phyloP scores from a whole-genome alignment of 495 filamentous ascomycete species.

The Cercophora scortea region DNA sequence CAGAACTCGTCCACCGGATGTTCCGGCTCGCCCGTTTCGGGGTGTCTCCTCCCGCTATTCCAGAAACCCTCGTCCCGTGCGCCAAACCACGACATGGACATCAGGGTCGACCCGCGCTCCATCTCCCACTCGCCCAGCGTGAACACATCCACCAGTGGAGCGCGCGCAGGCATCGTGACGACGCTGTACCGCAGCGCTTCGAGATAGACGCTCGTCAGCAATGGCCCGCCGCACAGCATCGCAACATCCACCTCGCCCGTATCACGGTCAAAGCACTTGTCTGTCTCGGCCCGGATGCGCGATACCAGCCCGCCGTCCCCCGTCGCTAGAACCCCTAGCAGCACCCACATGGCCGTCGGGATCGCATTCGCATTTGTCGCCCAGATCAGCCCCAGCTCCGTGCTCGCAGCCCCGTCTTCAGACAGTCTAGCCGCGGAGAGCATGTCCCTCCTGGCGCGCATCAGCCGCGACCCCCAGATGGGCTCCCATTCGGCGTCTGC shows the following conservation, averaged over 20 bases:
- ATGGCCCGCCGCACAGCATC: constrained; percentile 10
- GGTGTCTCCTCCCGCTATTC: constrained; percentile 15
- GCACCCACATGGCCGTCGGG: constrained; percentile 13
- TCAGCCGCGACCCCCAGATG: constrained; percentile 13
- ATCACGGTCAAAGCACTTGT: neutral
- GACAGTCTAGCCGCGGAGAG: constrained; percentile 4
- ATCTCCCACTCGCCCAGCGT: constrained; percentile 15
- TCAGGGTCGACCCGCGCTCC: constrained; percentile 7
- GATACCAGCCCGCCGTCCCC: constrained; percentile 1
- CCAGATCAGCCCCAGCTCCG: constrained; percentile 19
- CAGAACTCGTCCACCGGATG: constrained; percentile 29
- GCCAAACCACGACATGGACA: constrained; percentile 17
- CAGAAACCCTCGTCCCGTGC: constrained; percentile 15
- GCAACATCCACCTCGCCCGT: constrained; percentile 3
- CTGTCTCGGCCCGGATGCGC: constrained; percentile 8
- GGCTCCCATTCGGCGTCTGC: constrained; percentile 15
- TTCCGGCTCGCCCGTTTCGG: neutral
- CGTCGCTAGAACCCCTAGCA: constrained; percentile 8
- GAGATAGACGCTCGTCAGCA: constrained; percentile 15
- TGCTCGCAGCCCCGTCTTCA: constrained; percentile 1
- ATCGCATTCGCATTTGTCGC: constrained; percentile 18
- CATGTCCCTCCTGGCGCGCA: constrained; percentile 7
- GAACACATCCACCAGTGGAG: constrained; percentile 7
- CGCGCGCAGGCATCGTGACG: constrained; percentile 10
- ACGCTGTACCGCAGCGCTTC: constrained; percentile 16